These are phyloP conservation scores for Magnusiomyces fungicola DNA, from an alignment of 1,139 yeast species.

Conservation along the genomic window DNA sequence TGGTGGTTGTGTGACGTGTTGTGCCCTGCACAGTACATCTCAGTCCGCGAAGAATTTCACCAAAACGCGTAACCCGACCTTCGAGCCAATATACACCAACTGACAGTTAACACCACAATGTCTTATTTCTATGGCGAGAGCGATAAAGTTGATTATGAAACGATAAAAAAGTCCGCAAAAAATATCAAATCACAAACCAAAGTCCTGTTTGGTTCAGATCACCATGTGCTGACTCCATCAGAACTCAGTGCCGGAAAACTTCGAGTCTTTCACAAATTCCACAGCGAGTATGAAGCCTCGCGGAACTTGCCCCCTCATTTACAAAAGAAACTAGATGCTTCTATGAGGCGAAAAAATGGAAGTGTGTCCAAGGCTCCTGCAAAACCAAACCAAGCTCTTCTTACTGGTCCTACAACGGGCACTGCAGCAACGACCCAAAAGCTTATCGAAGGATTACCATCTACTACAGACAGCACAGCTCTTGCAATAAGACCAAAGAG, in stretches of 20 bases:
- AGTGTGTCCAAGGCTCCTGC: conserved; percentile 7
- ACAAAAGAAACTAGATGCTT: conserved; percentile 17
- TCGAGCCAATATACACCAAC: no score
- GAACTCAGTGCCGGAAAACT: conserved; percentile 7
- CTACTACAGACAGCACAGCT: conserved; percentile 18
- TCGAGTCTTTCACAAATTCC: conserved; percentile 16
- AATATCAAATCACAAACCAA: not conserved
- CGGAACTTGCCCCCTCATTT: conserved; percentile 22
- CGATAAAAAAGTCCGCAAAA: not conserved
- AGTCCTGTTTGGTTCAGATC: not conserved
- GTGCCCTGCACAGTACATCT: no score
- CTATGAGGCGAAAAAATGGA: conserved; percentile 13
- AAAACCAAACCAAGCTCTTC: conserved; percentile 4
- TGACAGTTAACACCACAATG: not conserved
- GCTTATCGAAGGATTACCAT: conserved; percentile 18
- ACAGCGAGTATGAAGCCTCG: conserved; percentile 19
- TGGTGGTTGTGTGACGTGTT: no score
- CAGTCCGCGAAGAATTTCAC: no score
- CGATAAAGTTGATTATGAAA: conserved; percentile 2
- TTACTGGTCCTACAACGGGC: not conserved
- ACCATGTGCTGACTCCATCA: not conserved
- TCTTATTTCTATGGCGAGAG: conserved; percentile 1
- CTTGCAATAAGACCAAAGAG: conserved; percentile 11
- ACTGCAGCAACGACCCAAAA: conserved; percentile 16
- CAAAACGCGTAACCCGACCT: no score